These are phyloP conservation scores for Gracilariopsis chorda DNA, from an alignment of 23 red algal species.

Conservation along the genomic window DNA sequence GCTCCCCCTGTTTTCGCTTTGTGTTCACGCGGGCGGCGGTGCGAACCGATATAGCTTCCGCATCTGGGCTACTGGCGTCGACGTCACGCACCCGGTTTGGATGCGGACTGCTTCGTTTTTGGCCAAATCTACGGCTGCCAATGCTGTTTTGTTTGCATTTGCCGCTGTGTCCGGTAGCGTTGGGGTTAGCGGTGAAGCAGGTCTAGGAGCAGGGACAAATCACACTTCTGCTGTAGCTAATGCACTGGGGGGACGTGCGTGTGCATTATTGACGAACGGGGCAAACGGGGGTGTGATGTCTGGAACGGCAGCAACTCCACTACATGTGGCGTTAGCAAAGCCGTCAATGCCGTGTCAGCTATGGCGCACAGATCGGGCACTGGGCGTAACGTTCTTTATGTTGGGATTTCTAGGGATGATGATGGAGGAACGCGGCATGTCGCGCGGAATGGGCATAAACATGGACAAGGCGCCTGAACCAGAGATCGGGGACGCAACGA, in stretches of 20 bases:
- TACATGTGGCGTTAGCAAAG: constrained; percentile 89
- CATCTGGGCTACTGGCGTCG: not conserved
- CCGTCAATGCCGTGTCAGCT: constrained; percentile 82
- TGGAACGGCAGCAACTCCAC: constrained; percentile 61
- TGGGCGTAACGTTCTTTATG: constrained; percentile 88
- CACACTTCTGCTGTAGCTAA: too few species aligned
- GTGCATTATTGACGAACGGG: too few species aligned
- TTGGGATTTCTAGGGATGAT: constrained; percentile 85
- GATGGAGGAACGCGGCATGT: constrained; percentile 94
- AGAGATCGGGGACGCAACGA: constrained; percentile 51
- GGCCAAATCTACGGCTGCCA: not conserved
- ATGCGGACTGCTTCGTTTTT: not conserved
- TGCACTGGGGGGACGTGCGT: not conserved
- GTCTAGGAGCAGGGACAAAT: not conserved
- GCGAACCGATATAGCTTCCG: too few species aligned
- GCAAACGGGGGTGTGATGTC: not conserved
- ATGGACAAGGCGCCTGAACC: constrained; percentile 88
- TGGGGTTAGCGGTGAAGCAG: not conserved
- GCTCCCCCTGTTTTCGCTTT: too few species aligned
- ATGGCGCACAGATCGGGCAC: constrained; percentile 78
- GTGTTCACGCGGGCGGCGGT: too few species aligned
- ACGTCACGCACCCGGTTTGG: not conserved
- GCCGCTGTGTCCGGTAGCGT: not conserved
- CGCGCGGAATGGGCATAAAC: constrained; percentile 76
- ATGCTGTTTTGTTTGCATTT: too few species aligned